These are phyloP conservation scores for Aspergillus avenaceus DNA, from an alignment of 495 filamentous ascomycete genomes.

Conservation along the genomic window DNA sequence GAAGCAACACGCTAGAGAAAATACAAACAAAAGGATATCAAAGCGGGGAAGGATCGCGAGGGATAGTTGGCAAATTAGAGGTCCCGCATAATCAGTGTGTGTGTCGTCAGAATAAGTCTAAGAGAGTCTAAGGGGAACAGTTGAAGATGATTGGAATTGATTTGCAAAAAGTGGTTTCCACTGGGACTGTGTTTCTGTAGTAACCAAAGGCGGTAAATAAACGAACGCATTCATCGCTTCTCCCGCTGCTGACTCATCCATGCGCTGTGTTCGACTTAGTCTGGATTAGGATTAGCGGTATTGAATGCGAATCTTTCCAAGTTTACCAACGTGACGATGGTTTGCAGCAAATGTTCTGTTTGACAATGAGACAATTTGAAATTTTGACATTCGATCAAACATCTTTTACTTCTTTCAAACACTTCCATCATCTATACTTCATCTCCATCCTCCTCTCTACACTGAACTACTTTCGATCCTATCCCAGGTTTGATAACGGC, in stretches of 20 bases:
- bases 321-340: not conserved
- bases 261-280: not conserved
- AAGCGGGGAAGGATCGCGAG: constrained; percentile 3
- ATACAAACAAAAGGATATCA: constrained; percentile 1
- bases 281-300: constrained; percentile 17
- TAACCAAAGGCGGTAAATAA: constrained; percentile 40
- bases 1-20: not conserved
- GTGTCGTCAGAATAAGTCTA: too few relatives aligned
- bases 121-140: too few relatives aligned
- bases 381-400: not conserved
- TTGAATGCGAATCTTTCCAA: constrained; percentile 3
- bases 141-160: too few relatives aligned
- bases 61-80: not conserved
- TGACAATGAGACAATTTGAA: too few relatives aligned
- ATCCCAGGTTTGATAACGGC: not conserved
- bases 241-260: constrained; percentile 22
- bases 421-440: too few relatives aligned
- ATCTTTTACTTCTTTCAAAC: not conserved
- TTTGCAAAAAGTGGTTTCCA: not conserved
- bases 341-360: too few relatives aligned
- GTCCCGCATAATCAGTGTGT: not conserved
- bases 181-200: constrained; percentile 31
- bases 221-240: not conserved
- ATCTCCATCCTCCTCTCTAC: not conserved
- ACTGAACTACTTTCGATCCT: too few relatives aligned